Evolutionary conservation across 1,284 basidiomycete genomes (phyloP).

Genomic region (Apiotrichum montevideense): DNA sequence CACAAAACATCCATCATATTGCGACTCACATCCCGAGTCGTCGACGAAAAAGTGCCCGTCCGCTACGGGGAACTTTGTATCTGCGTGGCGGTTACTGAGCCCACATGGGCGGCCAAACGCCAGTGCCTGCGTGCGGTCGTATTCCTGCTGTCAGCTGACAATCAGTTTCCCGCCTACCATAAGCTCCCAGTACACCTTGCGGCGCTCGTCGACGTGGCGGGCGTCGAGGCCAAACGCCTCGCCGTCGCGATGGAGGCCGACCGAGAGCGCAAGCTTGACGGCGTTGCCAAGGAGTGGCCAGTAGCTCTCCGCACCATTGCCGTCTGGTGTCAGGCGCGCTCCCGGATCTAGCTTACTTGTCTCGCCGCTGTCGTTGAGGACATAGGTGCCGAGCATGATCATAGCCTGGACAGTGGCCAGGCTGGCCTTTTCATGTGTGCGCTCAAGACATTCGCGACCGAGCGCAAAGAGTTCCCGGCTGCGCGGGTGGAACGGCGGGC

Average conservation of each 20-base stretch:
- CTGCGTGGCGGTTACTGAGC: slow-evolving; percentile 30
- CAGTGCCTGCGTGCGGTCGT: slow-evolving; percentile 39
- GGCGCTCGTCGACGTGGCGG: slow-evolving; percentile 36
- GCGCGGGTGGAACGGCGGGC: slow-evolving; percentile 33
- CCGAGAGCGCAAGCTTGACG: slow-evolving; percentile 34
- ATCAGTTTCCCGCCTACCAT: slow-evolving; percentile 10
- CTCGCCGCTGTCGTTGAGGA: slow-evolving; percentile 35
- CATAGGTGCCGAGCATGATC: slow-evolving; percentile 37
- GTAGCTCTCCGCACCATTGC: slow-evolving; percentile 36
- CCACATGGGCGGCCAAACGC: slow-evolving; percentile 38
- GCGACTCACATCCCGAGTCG: background rate
- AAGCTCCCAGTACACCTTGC: slow-evolving; percentile 43
- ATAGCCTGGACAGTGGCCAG: slow-evolving; percentile 42
- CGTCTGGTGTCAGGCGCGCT: slow-evolving; percentile 4
- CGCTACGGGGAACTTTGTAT: slow-evolving; percentile 33
- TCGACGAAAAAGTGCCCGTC: background rate
- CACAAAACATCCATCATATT: slow-evolving; percentile 1
- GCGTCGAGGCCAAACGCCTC: slow-evolving; percentile 33
- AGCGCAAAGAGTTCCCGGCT: slow-evolving; percentile 36
- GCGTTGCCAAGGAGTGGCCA: slow-evolving; percentile 43
- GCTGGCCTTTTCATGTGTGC: slow-evolving; percentile 28
- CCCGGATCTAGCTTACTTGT: background rate
- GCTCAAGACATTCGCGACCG: slow-evolving; percentile 34
- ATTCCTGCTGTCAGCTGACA: slow-evolving; percentile 16
- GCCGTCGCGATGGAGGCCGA: slow-evolving; percentile 45